Percentiles rank a stretch among this genome's conserved stretches.
Conservation (phyloP, 2,329 filamentous ascomycete species). For the Penicillium sp. region DNA sequence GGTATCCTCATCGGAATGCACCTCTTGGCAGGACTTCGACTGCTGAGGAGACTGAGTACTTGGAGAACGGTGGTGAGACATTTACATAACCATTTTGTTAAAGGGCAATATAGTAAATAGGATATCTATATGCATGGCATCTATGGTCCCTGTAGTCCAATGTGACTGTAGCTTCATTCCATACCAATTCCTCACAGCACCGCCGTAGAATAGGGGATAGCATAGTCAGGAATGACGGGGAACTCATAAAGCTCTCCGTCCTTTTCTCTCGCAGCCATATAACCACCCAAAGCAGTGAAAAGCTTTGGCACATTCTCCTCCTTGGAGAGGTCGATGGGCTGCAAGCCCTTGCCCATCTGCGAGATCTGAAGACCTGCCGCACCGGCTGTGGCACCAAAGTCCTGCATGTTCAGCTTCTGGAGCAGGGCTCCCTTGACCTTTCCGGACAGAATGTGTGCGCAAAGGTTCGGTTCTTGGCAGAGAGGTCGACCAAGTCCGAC, state of each 20-base stretch:
- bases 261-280: not conserved
- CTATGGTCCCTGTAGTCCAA: not conserved
- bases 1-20: conserved; percentile 25
- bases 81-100: conserved; percentile 5
- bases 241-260: not conserved
- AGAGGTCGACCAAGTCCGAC: not conserved
- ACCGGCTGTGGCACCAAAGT: not conserved
- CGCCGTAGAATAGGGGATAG: not conserved
- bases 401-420: not conserved
- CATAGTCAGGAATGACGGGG: not conserved
- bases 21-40: conserved; percentile 20
- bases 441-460: not conserved
- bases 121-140: too few species aligned
- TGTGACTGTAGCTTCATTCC: not conserved
- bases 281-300: not conserved
- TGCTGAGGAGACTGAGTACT: conserved; percentile 19
- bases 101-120: too few species aligned
- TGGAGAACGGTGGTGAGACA: conserved; percentile 22
- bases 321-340: not conserved
- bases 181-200: not conserved
- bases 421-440: not conserved
- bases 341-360: not conserved
- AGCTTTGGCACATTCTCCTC: not conserved
- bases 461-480: not conserved
- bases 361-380: not conserved